Evolutionary conservation across 192 early-diverging fungal species (phyloP).

Genomic region (Podila horticola): DNA sequence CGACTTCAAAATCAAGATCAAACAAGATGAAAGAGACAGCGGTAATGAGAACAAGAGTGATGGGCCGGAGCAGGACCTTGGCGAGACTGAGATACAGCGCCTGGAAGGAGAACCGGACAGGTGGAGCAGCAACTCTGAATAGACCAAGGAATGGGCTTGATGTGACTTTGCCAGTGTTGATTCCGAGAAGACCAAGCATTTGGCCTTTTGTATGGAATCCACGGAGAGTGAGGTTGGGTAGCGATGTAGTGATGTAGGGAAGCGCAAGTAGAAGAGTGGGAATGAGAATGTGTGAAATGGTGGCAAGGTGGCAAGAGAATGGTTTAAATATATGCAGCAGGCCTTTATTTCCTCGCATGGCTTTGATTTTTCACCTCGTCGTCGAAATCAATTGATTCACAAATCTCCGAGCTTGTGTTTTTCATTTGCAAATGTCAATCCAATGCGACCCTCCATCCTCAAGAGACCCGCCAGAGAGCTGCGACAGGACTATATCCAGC

Average conservation of each 20-base stretch:
- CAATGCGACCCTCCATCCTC: background rate
- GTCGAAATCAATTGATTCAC: too few relatives aligned
- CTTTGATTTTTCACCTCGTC: too few relatives aligned
- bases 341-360: too few relatives aligned
- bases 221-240: too few relatives aligned
- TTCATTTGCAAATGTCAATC: background rate
- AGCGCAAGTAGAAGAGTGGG: too few relatives aligned
- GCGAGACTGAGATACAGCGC: slow-evolving; percentile 22
- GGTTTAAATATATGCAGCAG: too few relatives aligned
- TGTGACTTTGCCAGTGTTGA: slow-evolving; percentile 31
- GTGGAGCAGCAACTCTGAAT: slow-evolving; percentile 19
- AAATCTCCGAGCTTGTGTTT: background rate
- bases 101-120: slow-evolving; percentile 37
- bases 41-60: slow-evolving; percentile 21
- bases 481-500: slow-evolving; percentile 29
- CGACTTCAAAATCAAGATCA: slow-evolving; percentile 40
- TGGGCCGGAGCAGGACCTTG: slow-evolving; percentile 24
- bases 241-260: too few relatives aligned
- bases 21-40: slow-evolving; percentile 30
- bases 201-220: background rate
- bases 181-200: slow-evolving; percentile 52
- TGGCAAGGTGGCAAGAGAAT: too few relatives aligned
- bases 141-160: slow-evolving; percentile 38
- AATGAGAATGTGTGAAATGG: too few relatives aligned
- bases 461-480: slow-evolving; percentile 7